phyloP scores from a whole-genome alignment of 2,329 filamentous ascomycete genomes.

The Neophaeococcomyces mojaviensis region DNA sequence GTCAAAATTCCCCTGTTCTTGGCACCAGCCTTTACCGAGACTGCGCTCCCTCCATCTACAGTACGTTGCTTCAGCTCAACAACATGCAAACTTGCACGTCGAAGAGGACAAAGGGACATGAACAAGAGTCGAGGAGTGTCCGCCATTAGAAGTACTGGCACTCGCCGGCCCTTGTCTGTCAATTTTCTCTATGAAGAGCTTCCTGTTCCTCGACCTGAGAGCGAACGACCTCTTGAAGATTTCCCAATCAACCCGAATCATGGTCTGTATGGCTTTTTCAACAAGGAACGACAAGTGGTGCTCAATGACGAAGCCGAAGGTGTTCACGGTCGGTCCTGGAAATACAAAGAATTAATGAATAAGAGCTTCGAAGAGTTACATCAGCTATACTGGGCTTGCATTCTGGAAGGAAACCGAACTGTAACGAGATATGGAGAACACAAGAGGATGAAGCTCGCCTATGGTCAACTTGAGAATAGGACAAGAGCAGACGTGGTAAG shows the following conservation, averaged over 20 bases:
- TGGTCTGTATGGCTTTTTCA: conserved; percentile 90
- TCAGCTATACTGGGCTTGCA: conserved; percentile 86
- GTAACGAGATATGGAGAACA: conserved; percentile 69
- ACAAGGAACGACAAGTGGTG: conserved; percentile 59
- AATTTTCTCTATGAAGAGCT: conserved; percentile 44
- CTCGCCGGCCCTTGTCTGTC: conserved; percentile 65
- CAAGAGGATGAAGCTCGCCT: conserved; percentile 58
- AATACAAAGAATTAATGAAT: conserved; percentile 70
- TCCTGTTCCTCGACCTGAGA: conserved; percentile 64
- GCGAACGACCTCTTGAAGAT: conserved; percentile 40
- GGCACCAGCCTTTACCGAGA: conserved; percentile 28
- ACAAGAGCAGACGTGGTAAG: conserved; percentile 60
- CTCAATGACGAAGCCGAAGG: conserved; percentile 63
- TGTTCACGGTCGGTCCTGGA: conserved; percentile 74
- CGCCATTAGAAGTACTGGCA: conserved; percentile 68
- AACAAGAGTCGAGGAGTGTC: conserved; percentile 78
- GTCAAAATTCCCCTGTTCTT: conserved; percentile 32
- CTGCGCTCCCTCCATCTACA: conserved; percentile 10
- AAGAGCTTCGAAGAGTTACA: conserved; percentile 96
- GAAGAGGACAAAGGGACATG: conserved; percentile 55
- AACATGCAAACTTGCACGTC: conserved; percentile 32
- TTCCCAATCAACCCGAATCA: conserved; percentile 59
- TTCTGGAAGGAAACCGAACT: conserved; percentile 82
- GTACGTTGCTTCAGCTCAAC: conserved; percentile 22
- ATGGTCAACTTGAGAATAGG: conserved; percentile 62